These are phyloP conservation scores for Huntiella bhutanensis DNA, from an alignment of 2,329 filamentous ascomycete species.

Conservation along the genomic window DNA sequence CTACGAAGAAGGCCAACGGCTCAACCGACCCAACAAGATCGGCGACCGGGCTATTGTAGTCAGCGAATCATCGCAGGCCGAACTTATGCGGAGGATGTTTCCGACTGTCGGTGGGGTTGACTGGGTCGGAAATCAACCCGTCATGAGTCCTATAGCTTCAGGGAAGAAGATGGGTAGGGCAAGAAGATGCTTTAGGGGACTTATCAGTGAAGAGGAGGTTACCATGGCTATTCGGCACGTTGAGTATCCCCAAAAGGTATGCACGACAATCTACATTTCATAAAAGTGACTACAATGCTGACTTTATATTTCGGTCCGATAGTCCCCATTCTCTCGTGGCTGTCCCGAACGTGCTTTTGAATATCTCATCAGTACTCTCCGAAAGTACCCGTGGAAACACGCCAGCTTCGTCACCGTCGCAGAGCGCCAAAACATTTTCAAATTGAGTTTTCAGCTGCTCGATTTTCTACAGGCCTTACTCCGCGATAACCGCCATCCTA, in stretches of 20 bases:
- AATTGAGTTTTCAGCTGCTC: constrained; percentile 30
- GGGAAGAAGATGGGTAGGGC: constrained; percentile 20
- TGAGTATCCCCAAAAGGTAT: constrained; percentile 41
- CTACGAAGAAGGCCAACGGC: constrained; percentile 20
- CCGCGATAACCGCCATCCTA: constrained; percentile 17
- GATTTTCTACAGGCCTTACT: constrained; percentile 23
- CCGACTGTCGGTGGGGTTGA: constrained; percentile 35
- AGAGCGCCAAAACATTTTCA: constrained; percentile 34
- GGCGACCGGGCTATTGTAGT: constrained; percentile 39
- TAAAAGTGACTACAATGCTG: background rate
- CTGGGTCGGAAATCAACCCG: constrained; percentile 32
- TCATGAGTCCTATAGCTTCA: background rate
- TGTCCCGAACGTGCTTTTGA: constrained; percentile 48
- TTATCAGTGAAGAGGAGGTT: constrained; percentile 43
- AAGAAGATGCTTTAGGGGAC: constrained; percentile 32
- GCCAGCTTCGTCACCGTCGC: constrained; percentile 36
- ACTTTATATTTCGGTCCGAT: background rate
- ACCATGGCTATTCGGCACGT: constrained; percentile 44
- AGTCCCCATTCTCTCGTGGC: constrained; percentile 41
- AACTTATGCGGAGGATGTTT: constrained; percentile 43
- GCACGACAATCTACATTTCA: constrained; percentile 16
- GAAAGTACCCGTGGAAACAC: constrained; percentile 44
- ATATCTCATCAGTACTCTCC: constrained; percentile 42
- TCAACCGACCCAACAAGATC: constrained; percentile 28
- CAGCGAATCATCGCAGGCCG: constrained; percentile 34